Base-by-base conservation (phyloP, 805 yeast species). In the Cyberlindnera maritima region DNA sequence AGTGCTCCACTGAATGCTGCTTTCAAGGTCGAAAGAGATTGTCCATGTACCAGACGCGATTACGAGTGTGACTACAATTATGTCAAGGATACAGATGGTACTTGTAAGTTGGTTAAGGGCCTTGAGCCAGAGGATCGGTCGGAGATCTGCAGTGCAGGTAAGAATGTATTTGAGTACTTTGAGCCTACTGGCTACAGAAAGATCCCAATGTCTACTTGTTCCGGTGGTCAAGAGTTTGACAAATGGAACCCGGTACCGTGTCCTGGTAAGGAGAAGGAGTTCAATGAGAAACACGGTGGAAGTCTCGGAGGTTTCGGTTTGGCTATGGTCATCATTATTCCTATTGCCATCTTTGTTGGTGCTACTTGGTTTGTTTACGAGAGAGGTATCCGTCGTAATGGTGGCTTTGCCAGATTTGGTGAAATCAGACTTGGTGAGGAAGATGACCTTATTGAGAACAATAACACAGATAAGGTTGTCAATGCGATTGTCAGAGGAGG, bases 21-120 rank as follows among this genome's bases (percentile, higher is more conserved):
- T 0, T 77, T 72, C 61, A 77, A 74, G 53, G 67, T 77, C 13
- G 65, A 75, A 9, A 72, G 80, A 52, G 82, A 87, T 61, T 94
- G 99, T 67, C 61, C 83, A 0, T 94, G 99, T 68, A 76, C 92
- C 0, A 77, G 96, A 66, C 76, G 77, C 41, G 99, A 92, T 60
- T 94, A 72, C 61, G 99, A 94, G 66, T 94, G 99, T 76, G 99
- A 94, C 64, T 89, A 81, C 69, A 91, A 91, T 66, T 91, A 73
- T 65, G 79, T 66, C 45, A 76, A 83, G 50, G 81, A 80, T 29
- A 53, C 58, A 0, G 97, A 90, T 63, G 96, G 96, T 18, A 85
- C 95, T 0, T 94, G 99, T 70, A 81, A 83, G 62, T 74, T 90
- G 36, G 86, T 89, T 12, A 67, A 71, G 10, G 97, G 97, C 0